Base-by-base conservation (phyloP, 108 stramenopile species). In the Skeletonema marinoi region DNA sequence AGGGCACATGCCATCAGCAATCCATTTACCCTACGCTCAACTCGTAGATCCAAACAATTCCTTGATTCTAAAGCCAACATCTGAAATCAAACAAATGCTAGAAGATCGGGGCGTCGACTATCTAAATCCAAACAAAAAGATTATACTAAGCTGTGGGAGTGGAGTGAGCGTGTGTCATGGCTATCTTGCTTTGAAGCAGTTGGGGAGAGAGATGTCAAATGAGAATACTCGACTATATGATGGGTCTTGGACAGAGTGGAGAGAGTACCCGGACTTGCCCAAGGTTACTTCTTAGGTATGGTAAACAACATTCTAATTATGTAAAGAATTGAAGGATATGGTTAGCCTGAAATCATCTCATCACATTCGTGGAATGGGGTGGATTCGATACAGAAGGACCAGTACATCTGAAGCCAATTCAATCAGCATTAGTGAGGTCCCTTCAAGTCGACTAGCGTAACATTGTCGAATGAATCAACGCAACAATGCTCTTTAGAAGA, bases 161-260 rank as follows among this genome's bases (percentile, higher is more conserved):
- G 91, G 93, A 3, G 91, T 89, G 8, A 89, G 89, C 17, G 93
- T 90, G 4, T 92, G 93, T 70, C 79, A 88, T 62, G 38, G 87
- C 11, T 81, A 78, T 68, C 71, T 86, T 32, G 93, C 91, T 10
- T 70, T 94, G 68, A 87, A 87, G 29, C 50, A 78, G 19, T 87
- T 90, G 54, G 93, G 90, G 31, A 64, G 85, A 33, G 86, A 88
- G 41, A 83, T 90, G 3, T 64, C 56, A 19, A 32, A 79, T 58
- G 67, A 78, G 32, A 78, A 82, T 33, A 83, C 74, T 6, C 80
- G 67, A 62, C 67, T 94, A 8, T 94, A 94, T 67, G 91, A 94
- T 85, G 93, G 88, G 16, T 88, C 87, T 50, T 94, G 91, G 91
- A 73, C 65, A 32, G 90, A 94, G 63, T 94, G 91, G 93, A 90